Evolutionary conservation across 2,329 filamentous ascomycete species (phyloP), one percentile per base, ranked within the genome.

Genomic region (Rhynchosporium agropyri): DNA sequence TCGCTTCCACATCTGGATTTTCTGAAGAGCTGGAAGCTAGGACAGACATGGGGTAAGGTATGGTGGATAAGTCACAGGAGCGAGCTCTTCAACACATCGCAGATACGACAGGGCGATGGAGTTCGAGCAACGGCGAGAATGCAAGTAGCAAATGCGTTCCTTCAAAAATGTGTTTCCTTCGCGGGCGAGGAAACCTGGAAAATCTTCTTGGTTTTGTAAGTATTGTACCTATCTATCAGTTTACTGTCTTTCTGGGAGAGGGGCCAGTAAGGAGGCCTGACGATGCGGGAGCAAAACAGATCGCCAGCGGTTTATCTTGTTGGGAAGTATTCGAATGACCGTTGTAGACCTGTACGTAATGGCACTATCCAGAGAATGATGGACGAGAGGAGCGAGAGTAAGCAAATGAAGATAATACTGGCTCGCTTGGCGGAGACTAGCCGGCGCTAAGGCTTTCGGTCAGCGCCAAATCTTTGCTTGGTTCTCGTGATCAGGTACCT

Each of bases 1-100:
- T 57, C 6, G 51, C 48, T 26, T 51, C 57, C 60, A 58, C 54
- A 28, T 58, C 33, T 58, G 60, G 60, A 1, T 58, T 58, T 28
- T 54, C 54, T 4, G 40, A 62, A 31, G 53, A 58, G 9, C 20
- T 3, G 38, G 31, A 29, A n/a, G 43, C 33, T 33, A 38, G 36
- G 20, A 15, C 4, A 15, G 60, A 62, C 12, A 28, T 62, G 45
- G 54, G 53, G 13, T 0, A 49, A 1, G 54, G 42, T 15, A 58
- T 62, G 31, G 29, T 51, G 20, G 36, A 36, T n/a, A 38, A 56
- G 20, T 43, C 53, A 9, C 4, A n/a, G 9, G 36, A 20, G 40
- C 53, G 53, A 15, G 53, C 53, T 10, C 53, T 56, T 56, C 36
- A 26, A 56, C 15, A 38, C 0, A 56, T 43, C 28, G 20, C 29